Conservation (phyloP, 371 early-diverging fungal species). For the Phascolomyces articulosus region DNA sequence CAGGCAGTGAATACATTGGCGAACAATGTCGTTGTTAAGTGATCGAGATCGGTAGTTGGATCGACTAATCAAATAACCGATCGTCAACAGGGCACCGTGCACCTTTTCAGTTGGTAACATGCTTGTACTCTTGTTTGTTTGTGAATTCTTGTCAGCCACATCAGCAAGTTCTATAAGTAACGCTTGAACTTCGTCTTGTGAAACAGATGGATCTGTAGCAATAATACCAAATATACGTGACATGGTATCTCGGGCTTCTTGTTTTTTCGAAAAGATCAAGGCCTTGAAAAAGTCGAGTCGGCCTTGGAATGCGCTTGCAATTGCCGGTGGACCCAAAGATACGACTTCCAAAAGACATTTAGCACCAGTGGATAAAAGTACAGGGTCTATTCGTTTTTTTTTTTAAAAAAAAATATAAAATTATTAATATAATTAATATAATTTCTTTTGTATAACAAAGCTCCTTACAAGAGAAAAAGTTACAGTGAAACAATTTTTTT, state of each 20-base stretch:
- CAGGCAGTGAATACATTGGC: constrained; percentile 43
- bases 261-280: constrained; percentile 61
- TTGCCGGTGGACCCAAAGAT: constrained; percentile 69
- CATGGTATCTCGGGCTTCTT: constrained; percentile 67
- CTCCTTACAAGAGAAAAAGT: neutral
- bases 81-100: constrained; percentile 71
- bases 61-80: constrained; percentile 73
- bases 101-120: constrained; percentile 47
- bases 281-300: constrained; percentile 67
- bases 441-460: neutral
- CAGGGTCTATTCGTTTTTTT: too few species aligned
- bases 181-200: constrained; percentile 39
- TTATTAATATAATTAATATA: neutral
- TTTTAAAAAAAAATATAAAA: constrained; percentile 1
- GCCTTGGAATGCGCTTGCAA: constrained; percentile 60
- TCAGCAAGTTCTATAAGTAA: constrained; percentile 47
- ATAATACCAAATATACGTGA: constrained; percentile 80
- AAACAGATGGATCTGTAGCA: constrained; percentile 53
- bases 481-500: too few species aligned
- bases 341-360: constrained; percentile 75
- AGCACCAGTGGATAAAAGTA: constrained; percentile 67
- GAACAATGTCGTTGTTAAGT: constrained; percentile 33
- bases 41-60: constrained; percentile 61
- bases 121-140: constrained; percentile 20
- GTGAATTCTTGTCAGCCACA: constrained; percentile 33